These are phyloP conservation scores for Calvatia gigantea DNA, from an alignment of 768 basidiomycete species.

Conservation along the genomic window DNA sequence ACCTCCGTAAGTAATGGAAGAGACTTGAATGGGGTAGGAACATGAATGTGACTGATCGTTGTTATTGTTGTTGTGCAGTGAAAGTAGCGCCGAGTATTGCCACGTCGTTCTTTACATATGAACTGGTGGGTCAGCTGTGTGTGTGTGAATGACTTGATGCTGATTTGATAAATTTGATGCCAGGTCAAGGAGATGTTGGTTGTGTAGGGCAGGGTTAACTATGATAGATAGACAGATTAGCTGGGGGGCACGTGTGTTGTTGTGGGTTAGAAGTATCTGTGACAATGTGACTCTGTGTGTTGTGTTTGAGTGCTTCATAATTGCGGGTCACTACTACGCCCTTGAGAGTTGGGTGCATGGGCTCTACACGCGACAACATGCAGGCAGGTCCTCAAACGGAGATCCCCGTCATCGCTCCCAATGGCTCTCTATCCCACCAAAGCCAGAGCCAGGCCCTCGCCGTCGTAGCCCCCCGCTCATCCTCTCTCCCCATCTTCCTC, in stretches of 20 bases:
- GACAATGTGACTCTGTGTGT: slow-evolving; percentile 6
- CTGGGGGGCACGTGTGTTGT: slow-evolving; percentile 7
- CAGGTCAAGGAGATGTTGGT: slow-evolving; percentile 11
- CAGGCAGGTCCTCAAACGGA: slow-evolving; percentile 10
- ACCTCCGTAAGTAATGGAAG: slow-evolving; percentile 56
- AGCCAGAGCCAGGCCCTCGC: slow-evolving; percentile 21
- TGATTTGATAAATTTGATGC: neutral
- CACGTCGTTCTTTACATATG: slow-evolving; percentile 83
- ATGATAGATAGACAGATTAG: neutral
- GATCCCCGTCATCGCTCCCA: neutral
- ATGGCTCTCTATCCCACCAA: neutral
- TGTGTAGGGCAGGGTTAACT: neutral
- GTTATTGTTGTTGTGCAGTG: slow-evolving; percentile 40
- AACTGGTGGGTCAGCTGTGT: slow-evolving; percentile 39
- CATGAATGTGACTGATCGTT: slow-evolving; percentile 4
- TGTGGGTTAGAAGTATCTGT: too few species aligned
- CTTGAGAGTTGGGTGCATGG: neutral
- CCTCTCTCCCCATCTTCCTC: slow-evolving; percentile 19
- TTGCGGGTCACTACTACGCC: neutral
- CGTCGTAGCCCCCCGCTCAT: slow-evolving; percentile 17
- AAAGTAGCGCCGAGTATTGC: slow-evolving; percentile 92
- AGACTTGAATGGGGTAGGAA: neutral
- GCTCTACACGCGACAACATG: slow-evolving; percentile 11
- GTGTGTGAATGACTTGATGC: neutral
- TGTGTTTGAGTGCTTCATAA: too few species aligned